Base-by-base conservation (phyloP, 179 eudicot species). In the Drosera spatulata region DNA sequence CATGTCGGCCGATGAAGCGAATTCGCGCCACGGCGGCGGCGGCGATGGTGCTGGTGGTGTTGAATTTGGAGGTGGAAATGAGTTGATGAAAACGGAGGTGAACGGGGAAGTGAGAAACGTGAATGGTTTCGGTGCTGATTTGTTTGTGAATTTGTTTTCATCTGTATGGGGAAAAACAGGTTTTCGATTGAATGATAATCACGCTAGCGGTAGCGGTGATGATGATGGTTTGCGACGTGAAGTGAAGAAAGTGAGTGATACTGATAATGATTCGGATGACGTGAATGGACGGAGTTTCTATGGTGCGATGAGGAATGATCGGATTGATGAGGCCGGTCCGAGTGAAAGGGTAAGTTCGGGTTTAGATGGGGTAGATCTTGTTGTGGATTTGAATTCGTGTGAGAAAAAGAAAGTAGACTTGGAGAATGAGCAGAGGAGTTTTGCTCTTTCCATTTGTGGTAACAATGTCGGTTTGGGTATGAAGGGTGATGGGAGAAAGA, bases 101-200 rank as follows among this genome's bases (percentile, higher is more conserved):
- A 55, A 69, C 57, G 58, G 43, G 54, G 64, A 46, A 41, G 66
- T 49, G 22, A 50, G 39, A 45, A 39, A 37, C 15, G 69, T 53
- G 58, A 11, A n/a, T 53, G 54, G 10, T n/a, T 22, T 10, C 8
- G 41, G 1, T 7, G 9, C 11, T 55, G 10, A 40, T 55, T 40
- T 40, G 10, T 39, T 5, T 58, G 68, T 45, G 2, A 41, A 40
- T 47, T 60, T 44, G 8, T 54, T 58, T 54, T 52, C 65, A 8
- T 55, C 15, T 70, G n/a, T 39, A 22, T 11, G 65, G 55, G 3
- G 50, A 45, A 4, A 13, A 44, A 42, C 40, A 60, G 53, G 39
- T 33, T 49, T 48, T 10, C n/a, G 50, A 41, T 60, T 10, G 10
- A 51, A 55, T 51, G 63, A 60, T 42, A 66, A 43, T 3, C 39